Evolutionary conservation across 208 protist species (phyloP).

Genomic region (Angomonas deanei): DNA sequence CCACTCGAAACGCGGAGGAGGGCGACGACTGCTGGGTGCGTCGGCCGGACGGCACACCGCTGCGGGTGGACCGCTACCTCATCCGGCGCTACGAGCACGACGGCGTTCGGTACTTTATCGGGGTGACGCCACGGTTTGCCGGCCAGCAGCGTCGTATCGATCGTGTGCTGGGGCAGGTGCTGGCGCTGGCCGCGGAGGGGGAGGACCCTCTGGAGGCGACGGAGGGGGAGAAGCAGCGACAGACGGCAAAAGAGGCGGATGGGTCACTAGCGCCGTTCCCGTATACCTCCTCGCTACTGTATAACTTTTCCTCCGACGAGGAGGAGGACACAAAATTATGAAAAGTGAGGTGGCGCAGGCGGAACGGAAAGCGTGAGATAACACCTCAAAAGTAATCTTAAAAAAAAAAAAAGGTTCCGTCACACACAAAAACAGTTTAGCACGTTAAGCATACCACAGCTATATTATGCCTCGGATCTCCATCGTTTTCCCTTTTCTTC

Average conservation of each 20-base stretch:
- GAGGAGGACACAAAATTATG: no score
- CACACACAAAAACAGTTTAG: no score
- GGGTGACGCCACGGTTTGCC: slow-evolving; percentile 59
- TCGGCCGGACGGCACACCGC: slow-evolving; percentile 25
- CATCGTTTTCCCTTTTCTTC: slow-evolving; percentile 1
- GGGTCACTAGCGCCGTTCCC: not conserved
- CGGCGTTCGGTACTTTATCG: slow-evolving; percentile 68
- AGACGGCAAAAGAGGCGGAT: not conserved
- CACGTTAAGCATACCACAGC: no score
- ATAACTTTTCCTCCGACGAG: no score
- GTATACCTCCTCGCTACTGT: no score
- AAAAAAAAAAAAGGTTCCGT: no score
- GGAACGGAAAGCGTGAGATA: no score
- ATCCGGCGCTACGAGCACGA: slow-evolving; percentile 68
- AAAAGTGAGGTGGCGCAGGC: no score
- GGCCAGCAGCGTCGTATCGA: slow-evolving; percentile 48
- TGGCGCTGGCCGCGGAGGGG: slow-evolving; percentile 1
- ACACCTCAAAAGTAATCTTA: no score
- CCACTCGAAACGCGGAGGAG: slow-evolving; percentile 44
- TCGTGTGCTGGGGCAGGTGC: slow-evolving; percentile 26
- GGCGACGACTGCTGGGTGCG: slow-evolving; percentile 53
- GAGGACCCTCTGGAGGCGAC: not conserved
- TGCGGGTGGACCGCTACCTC: slow-evolving; percentile 63
- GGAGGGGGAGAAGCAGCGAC: not conserved
- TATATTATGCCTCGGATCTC: no score